Base-by-base conservation (phyloP, 2,329 filamentous ascomycete species). In the Aspergillus carbonarius region DNA sequence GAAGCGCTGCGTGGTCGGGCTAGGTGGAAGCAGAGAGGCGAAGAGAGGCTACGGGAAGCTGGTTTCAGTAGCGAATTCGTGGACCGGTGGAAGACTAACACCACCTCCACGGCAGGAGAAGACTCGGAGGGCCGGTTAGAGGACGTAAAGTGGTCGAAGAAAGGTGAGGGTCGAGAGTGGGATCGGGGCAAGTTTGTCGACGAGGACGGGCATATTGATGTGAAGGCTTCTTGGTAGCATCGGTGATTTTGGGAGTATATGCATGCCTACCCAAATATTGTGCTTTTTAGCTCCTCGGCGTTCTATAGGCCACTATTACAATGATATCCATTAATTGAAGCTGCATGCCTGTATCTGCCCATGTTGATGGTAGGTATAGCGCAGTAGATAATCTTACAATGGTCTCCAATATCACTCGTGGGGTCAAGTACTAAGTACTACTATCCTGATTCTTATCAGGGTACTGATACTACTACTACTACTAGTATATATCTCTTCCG, bases 1-100 rank as follows among this genome's bases (percentile, higher is more conserved):
- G 92, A 96, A 74, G 87, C 88, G 4, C 81, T 91, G 57, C 84
- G 89, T 39, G 92, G 96, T 71, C 86, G 91, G n/a, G 85, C 91
- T 64, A 88, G 87, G 64, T 92, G 90, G 85, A 87, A 86, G 68
- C 82, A 87, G 62, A 85, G 88, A 65, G 91, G 92, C 30, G 90
- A 90, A 6, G 88, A 92, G 54, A 81, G 92, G 58, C 77, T 97
- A 60, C 86, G 86, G 34, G 85, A 85, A 18, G 92, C 91, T 0
- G 93, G 92, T 0, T 96, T 96, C 69, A 86, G 85, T 1, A 89
- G 92, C 15, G 84, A 86, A 4, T 85, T 92, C 67, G 85, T 96
- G 59, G 81, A 83, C 66, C 87, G 86, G 63, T 92, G 89, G 86
- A 87, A 88, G 71, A 86, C 81, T 52, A 83, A 84, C 20, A 79